phyloP scores from a whole-genome alignment of 1,284 basidiomycete species.

The Spongispora temasekensis region DNA sequence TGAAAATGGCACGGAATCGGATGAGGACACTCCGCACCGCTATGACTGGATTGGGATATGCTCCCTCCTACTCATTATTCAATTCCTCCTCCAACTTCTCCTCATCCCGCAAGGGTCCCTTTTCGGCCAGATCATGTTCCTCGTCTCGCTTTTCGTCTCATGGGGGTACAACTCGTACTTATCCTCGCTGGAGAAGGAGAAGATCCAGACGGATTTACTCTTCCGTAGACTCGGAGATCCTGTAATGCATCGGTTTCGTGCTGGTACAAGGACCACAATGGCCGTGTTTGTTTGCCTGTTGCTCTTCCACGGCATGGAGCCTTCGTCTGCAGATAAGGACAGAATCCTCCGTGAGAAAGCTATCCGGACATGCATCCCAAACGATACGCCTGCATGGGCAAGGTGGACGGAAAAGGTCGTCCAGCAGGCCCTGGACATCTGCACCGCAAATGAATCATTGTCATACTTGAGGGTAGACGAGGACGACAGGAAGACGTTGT shows the following conservation, averaged over 20 bases:
- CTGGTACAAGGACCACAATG: slow-evolving; percentile 17
- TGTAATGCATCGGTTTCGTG: slow-evolving; percentile 9
- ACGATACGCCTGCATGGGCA: neutral
- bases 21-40: too few relatives aligned
- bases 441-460: neutral
- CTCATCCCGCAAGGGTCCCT: slow-evolving; percentile 28
- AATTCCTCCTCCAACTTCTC: slow-evolving; percentile 33
- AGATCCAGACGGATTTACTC: slow-evolving; percentile 24
- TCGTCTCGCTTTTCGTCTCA: slow-evolving; percentile 26
- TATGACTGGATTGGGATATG: slow-evolving; percentile 28
- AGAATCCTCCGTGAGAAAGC: neutral
- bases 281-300: slow-evolving; percentile 19
- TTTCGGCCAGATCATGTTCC: slow-evolving; percentile 34
- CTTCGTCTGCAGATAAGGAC: neutral
- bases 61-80: slow-evolving; percentile 24
- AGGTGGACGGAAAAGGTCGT: neutral
- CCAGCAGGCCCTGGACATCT: neutral
- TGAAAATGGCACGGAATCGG: too few relatives aligned
- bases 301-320: slow-evolving; percentile 14
- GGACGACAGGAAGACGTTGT: neutral
- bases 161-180: slow-evolving; percentile 31
- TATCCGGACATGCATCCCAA: slow-evolving; percentile 16
- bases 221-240: slow-evolving; percentile 14
- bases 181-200: slow-evolving; percentile 28
- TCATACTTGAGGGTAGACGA: neutral